Evolutionary conservation across 1,284 basidiomycete species (phyloP).

Genomic region (Ganoderma meredithae): DNA sequence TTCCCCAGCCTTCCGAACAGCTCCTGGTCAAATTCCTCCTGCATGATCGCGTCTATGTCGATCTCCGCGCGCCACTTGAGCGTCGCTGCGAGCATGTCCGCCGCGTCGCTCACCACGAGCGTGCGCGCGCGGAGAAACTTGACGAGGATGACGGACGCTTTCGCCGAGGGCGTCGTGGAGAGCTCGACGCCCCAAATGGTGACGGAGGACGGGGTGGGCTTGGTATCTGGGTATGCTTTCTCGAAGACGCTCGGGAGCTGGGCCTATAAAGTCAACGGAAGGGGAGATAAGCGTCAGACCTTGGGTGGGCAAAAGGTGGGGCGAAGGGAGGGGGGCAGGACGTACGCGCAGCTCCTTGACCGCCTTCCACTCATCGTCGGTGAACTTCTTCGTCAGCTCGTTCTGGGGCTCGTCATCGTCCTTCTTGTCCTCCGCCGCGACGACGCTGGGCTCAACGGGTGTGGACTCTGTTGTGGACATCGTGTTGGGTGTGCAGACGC

Average conservation of each 20-base stretch:
- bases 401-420: constrained; percentile 65
- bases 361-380: constrained; percentile 70
- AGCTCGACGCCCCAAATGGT: constrained; percentile 76
- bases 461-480: constrained; percentile 2
- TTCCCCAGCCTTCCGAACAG: constrained; percentile 72
- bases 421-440: constrained; percentile 19
- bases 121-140: constrained; percentile 76
- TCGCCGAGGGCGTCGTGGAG: constrained; percentile 55
- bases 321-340: background rate
- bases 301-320: constrained; percentile 10
- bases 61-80: constrained; percentile 79
- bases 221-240: constrained; percentile 62
- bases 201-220: constrained; percentile 46
- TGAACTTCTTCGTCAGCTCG: constrained; percentile 71
- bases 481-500: background rate
- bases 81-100: constrained; percentile 71
- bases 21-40: constrained; percentile 70
- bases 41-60: constrained; percentile 62
- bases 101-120: constrained; percentile 59
- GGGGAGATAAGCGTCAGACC: background rate
- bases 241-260: constrained; percentile 64
- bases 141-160: constrained; percentile 75
- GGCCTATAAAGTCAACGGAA: constrained; percentile 44
- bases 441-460: constrained; percentile 11
- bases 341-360: constrained; percentile 69